Evolutionary conservation across 2,329 filamentous ascomycete genomes (phyloP).

Genomic region (Ceratocystis destructans): DNA sequence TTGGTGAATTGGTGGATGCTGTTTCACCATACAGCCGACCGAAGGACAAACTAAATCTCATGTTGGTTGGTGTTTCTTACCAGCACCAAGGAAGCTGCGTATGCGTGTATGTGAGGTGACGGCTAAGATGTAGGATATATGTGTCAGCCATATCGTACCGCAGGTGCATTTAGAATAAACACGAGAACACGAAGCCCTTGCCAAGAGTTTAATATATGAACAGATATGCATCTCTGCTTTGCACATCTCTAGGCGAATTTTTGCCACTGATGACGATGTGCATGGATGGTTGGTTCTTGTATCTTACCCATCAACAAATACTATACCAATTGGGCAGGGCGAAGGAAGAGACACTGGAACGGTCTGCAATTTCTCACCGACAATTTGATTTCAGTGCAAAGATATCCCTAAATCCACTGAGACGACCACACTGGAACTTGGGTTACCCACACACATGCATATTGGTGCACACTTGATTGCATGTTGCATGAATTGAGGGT

Average conservation of each 20-base stretch:
- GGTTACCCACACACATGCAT: neutral
- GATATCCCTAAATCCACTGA: neutral
- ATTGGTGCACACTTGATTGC: neutral
- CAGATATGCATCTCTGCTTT: too few species aligned
- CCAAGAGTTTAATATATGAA: too few species aligned
- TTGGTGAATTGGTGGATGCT: neutral
- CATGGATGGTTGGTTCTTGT: neutral
- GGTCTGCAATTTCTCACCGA: neutral
- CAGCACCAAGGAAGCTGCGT: neutral
- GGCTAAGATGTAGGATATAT: neutral
- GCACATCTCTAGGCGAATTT: neutral
- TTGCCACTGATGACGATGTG: constrained; percentile 3
- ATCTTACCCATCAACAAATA: neutral
- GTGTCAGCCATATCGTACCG: neutral
- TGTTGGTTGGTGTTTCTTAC: neutral
- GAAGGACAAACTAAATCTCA: neutral
- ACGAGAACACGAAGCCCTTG: neutral
- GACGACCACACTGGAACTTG: neutral
- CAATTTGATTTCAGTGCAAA: neutral
- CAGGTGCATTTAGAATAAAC: neutral
- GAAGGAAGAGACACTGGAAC: neutral
- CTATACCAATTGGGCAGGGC: neutral
- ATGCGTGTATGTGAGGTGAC: neutral
- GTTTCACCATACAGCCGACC: neutral
- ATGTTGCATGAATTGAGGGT: neutral